Base-by-base conservation (phyloP, 805 yeast species). In the Hanseniaspora occidentalis region DNA sequence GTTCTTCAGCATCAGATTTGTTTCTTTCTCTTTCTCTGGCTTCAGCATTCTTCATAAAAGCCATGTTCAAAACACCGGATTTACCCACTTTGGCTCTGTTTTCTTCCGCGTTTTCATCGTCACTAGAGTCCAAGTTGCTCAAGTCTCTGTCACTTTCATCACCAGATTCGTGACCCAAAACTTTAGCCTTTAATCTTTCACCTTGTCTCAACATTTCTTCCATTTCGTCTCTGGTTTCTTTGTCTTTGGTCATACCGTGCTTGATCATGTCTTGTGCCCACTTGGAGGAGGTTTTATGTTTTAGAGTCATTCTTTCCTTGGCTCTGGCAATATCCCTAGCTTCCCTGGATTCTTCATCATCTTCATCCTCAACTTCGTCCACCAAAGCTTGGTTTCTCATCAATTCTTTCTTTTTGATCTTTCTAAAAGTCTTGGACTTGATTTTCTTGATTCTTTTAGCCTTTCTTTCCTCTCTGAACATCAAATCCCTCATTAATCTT, bases 161-260 rank as follows among this genome's bases (percentile, higher is more conserved):
- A 29, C 61, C 60, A 21, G 75, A 77, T 40, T 68, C 72, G 43
- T 65, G 66, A 7, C 86, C 94, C 42, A 81, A 56, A 46, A 89
- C 83, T 53, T 80, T 84, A 38, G 74, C 61, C 40, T 80, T 75
- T 44, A 89, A 67, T 41, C 70, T 67, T 52, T 88, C 95, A 34
- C 95, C 92, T 53, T 83, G 84, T 53, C 85, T 71, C 44, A 89
- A 64, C 96, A 88, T 88, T 52, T 85, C 96, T 61, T 92, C 97
- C 69, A 89, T 72, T 53, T 92, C 97, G 7, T 76, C 82, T 52
- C 97, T 70, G 17, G 82, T 81, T 25, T 74, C 76, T 26, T 79
- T 75, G 57, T 89, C 97, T 51, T 89, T 88, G 29, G 88, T 72
- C 70, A 92, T 71, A 13, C 96, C 97, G 50, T 86, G 83, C 49